Evolutionary conservation across 768 basidiomycete genomes (phyloP).

Genomic region (Dacryopinax primogenitus): DNA sequence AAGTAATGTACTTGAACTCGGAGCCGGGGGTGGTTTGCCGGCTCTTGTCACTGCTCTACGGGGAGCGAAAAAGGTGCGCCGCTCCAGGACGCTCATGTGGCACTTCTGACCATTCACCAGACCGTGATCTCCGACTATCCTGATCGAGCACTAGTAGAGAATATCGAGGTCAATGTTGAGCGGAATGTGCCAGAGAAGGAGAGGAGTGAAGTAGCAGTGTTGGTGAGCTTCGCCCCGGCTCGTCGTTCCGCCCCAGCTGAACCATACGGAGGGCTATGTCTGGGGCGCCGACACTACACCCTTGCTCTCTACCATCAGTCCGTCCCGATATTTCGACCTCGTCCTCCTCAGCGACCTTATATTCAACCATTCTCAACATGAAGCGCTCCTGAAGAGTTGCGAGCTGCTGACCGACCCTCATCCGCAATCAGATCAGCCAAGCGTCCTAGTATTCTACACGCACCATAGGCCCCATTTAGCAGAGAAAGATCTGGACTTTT

Average conservation of each 20-base stretch:
- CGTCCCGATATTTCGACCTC: slow-evolving; percentile 45
- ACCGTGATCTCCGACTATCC: slow-evolving; percentile 90
- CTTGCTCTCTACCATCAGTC: slow-evolving; percentile 30
- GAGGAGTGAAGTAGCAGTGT: slow-evolving; percentile 23
- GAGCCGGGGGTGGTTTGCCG: slow-evolving; percentile 86
- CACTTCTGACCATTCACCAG: slow-evolving; percentile 21
- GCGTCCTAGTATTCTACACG: slow-evolving; percentile 72
- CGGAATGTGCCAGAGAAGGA: slow-evolving; percentile 36
- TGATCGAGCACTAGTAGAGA: slow-evolving; percentile 58
- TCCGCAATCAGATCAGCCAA: slow-evolving; percentile 23
- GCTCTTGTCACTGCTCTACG: slow-evolving; percentile 60
- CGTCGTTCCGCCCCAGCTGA: not conserved
- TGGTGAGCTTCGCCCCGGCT: slow-evolving; percentile 28
- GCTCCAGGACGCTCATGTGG: not conserved
- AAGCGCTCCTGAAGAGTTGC: slow-evolving; percentile 65
- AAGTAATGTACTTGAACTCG: slow-evolving; percentile 64
- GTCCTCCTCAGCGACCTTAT: slow-evolving; percentile 86
- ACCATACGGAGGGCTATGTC: slow-evolving; percentile 49
- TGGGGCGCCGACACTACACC: slow-evolving; percentile 54
- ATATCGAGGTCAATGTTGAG: slow-evolving; percentile 56
- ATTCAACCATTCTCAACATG: slow-evolving; percentile 93
- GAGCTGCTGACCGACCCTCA: slow-evolving; percentile 26
- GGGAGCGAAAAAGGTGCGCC: slow-evolving; percentile 52
- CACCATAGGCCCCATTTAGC: slow-evolving; percentile 81
- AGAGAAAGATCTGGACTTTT: slow-evolving; percentile 71